Base-by-base conservation (phyloP, 305 asterid species). In the Fraxinus baroniana region DNA sequence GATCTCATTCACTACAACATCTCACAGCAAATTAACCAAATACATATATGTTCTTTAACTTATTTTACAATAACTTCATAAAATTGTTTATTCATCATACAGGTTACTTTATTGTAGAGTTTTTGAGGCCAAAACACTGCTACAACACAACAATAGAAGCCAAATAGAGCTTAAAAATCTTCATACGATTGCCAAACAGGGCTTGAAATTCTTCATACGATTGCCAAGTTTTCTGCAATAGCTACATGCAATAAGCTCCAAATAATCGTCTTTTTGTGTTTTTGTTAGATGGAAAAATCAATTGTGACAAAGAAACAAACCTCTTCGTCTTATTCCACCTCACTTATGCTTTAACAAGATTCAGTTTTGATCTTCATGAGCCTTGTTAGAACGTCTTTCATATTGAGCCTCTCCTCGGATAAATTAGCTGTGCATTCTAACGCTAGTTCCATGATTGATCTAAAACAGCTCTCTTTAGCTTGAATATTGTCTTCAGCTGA, bases 341-440 rank as follows among this genome's bases (percentile, higher is more conserved):
- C 41, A 36, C 10, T 10, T 36, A 36, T 36, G 41, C 7, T 36
- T 36, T 39, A 57, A 12, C 7, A 68, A 66, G 80, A 49, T 28
- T 60, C 64, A 37, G 4, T 35, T 35, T 35, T 44, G 17, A 83
- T 86, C 81, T 80, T 86, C 26, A 20, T 37, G 9, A 83, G 75
- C 28, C 62, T 80, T 0, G 22, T 39, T 4, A 72, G 30, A 17
- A 83, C 84, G 22, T 78, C 81, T 37, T 77, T 78, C 83, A 86
- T 80, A 28, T 26, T 35, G 22, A 68, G 79, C 71, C 85, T 83
- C 60, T 77, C 74, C 9, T 79, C 62, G 0, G 84, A 79, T 1
- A 41, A 15, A n/a, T 86, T 18, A 1, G 33, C 4, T 26, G 85
- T 39, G 30, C 89, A 86, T 20, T 86, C 76, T 68, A 84, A 3